These are phyloP conservation scores for Sporothrix dimorphospora DNA, from an alignment of 2,329 filamentous ascomycete species.

Conservation along the genomic window DNA sequence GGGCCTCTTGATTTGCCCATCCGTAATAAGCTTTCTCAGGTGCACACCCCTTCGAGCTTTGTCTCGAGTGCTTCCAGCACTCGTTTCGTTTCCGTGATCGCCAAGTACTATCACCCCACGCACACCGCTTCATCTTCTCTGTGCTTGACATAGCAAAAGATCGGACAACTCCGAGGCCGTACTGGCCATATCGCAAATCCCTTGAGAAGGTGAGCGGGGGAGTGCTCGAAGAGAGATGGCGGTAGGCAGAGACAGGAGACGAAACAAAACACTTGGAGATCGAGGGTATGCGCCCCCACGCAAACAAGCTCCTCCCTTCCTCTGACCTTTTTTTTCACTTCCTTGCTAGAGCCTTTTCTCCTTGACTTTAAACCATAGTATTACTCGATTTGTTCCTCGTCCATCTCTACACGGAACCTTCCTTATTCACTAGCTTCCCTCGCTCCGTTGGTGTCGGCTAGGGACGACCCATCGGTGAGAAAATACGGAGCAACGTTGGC, in stretches of 20 bases:
- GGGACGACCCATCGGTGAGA: conserved; percentile 21
- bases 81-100: neutral
- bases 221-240: neutral
- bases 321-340: no score
- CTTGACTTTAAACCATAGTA: no score
- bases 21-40: no score
- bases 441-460: neutral
- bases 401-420: neutral
- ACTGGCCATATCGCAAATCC: neutral
- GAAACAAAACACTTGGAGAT: no score
- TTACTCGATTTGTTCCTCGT: neutral
- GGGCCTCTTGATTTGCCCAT: no score
- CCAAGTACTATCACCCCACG: neutral
- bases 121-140: neutral
- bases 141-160: neutral
- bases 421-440: neutral
- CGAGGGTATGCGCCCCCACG: neutral
- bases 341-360: no score
- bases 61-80: no score
- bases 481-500: neutral
- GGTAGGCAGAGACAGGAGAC: no score
- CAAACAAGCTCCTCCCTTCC: no score
- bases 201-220: neutral
- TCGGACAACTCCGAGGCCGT: neutral
- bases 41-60: no score